A percentile compares a stretch with the other conserved stretches of the same genome.
Evolutionary conservation across 2,329 filamentous ascomycete genomes (phyloP).

Genomic region (Penicillium rolfsii): DNA sequence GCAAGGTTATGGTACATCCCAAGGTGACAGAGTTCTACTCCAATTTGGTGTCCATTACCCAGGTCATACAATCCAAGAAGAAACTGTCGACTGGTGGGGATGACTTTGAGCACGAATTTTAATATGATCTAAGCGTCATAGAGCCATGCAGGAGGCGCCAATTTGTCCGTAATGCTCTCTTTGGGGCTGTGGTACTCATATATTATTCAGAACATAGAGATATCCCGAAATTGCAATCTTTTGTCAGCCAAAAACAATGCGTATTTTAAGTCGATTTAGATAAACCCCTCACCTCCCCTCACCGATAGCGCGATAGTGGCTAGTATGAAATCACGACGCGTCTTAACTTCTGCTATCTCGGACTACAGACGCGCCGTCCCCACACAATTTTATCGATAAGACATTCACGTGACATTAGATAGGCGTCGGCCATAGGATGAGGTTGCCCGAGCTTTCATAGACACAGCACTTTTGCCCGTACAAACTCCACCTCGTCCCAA

Average conservation of each 20-base stretch:
- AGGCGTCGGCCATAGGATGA: conserved; percentile 2
- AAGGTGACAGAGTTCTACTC: conserved; percentile 84
- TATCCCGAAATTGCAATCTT: conserved; percentile 5
- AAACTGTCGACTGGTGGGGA: conserved; percentile 16
- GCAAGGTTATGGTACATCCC: conserved; percentile 92
- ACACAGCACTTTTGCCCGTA: conserved; percentile 8
- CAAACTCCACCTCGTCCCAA: neutral
- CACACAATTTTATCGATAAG: conserved; percentile 32
- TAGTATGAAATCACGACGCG: neutral
- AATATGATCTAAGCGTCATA: conserved; percentile 50
- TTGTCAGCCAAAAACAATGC: neutral
- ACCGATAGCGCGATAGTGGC: neutral
- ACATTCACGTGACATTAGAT: conserved; percentile 27
- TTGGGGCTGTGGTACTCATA: neutral
- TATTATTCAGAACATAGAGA: conserved; percentile 14
- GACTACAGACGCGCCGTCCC: conserved; percentile 4
- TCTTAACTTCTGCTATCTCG: conserved; percentile 3
- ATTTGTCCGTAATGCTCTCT: conserved; percentile 2
- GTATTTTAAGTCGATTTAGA: neutral
- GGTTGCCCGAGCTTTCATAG: conserved; percentile 26
- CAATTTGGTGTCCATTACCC: conserved; percentile 74
- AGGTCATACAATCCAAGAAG: conserved; percentile 43
- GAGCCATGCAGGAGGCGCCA: conserved; percentile 7
- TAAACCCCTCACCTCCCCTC: neutral
- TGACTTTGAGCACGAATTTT: conserved; percentile 43